Evolutionary conservation across 768 basidiomycete genomes (phyloP), one percentile per base, ranked within the genome.

Genomic region (Xerocomellus dryophilus): DNA sequence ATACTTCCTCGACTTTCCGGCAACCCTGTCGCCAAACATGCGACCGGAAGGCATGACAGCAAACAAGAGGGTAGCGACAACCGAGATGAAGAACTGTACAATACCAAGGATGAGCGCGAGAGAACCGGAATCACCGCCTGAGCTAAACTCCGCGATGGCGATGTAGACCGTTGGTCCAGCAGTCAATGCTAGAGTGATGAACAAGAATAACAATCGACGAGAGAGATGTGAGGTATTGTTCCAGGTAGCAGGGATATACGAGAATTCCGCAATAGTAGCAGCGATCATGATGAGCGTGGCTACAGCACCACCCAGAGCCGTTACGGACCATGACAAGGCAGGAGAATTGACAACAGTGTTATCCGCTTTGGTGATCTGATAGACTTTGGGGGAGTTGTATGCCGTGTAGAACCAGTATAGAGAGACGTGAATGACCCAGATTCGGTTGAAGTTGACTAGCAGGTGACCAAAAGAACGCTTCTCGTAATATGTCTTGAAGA

Each of bases 401-500:
- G 96, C 79, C 18, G 95, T 98, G 76, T 97, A 98, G 75, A 86
- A 98, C 82, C 88, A 98, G 78, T 88, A 98, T 68, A 98, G 73
- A 31, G 95, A 83, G 54, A 99, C 78, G 74, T 98, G 97, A 58
- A 96, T 88, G 71, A 98, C 93, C 95, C 97, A 99, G 62, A 99
- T 92, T 43, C 96, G 91, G 76, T 98, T 98, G 78, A 99, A 99
- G 79, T 99, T 98, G 81, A 99, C 95, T 54, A 98, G 81, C 2
- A 98, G 80, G 71, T 99, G 97, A 38, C 93, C 90, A 71, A 96
- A 93, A 0, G 95, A 95, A 29, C 97, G 93, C 66, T 94, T 93
- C 72, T 99, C 97, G 59, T 88, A 93, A 73, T 98, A 99, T 0
- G 96, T 98, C 78, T 99, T 98, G 90, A 94, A 97, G 74, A 98